phyloP scores from a whole-genome alignment of 2,329 filamentous ascomycete species.

The Scleromitrula shiraiana region DNA sequence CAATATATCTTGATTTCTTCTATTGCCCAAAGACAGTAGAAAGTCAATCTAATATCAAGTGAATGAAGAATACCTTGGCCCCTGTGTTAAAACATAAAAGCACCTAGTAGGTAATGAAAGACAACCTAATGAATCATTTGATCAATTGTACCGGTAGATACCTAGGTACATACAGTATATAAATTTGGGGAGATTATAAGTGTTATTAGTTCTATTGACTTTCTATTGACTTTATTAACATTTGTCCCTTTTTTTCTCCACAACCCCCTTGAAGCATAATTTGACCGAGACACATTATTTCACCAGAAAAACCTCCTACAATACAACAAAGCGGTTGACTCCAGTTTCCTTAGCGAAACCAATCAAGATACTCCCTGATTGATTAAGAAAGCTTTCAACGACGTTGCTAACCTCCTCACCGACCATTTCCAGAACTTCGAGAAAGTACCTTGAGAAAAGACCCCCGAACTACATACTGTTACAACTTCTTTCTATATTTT shows the following conservation, averaged over 20 bases:
- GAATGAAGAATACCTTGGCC: constrained; percentile 1
- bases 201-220: too few species aligned
- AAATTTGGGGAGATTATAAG: too few species aligned
- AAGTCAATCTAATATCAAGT: too few species aligned
- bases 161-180: too few species aligned
- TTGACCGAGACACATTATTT: constrained; percentile 10
- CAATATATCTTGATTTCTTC: too few species aligned
- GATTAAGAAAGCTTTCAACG: constrained; percentile 7
- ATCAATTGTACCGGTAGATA: not conserved
- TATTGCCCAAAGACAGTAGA: too few species aligned
- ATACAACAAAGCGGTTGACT: constrained; percentile 22
- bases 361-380: constrained; percentile 18
- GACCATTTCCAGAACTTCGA: constrained; percentile 13
- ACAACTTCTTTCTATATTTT: constrained; percentile 6
- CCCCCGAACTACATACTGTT: too few species aligned
- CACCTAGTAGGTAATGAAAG: not conserved
- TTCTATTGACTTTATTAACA: too few species aligned
- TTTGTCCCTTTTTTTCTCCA: constrained; percentile 7
- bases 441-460: constrained; percentile 9
- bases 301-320: constrained; percentile 19
- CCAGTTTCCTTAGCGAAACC: constrained; percentile 21
- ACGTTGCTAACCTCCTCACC: constrained; percentile 16
- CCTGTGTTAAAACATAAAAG: constrained; percentile 1
- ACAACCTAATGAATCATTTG: not conserved
- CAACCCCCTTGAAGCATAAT: constrained; percentile 11